Evolutionary conservation across 1,284 basidiomycete genomes (phyloP), one percentile per base, ranked within the genome.

Genomic region (Inonotus hispidus): DNA sequence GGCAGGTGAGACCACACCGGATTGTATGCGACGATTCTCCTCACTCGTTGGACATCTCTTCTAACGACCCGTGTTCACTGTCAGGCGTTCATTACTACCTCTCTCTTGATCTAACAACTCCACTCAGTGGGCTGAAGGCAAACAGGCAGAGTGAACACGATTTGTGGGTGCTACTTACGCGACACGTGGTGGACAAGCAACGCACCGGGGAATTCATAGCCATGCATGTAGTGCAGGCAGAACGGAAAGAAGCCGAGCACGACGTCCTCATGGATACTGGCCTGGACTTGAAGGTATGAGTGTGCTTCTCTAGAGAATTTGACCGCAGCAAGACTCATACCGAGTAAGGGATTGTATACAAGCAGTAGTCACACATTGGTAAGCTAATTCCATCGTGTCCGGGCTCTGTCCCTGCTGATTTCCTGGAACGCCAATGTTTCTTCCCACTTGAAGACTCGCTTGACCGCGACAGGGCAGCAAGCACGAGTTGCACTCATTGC

Each of bases 91-190:
- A 54, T 35, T 53, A 47, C 16, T 29, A 55, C 16, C 52, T 59
- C 11, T 37, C 8, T 32, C 21, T 50, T 3, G 39, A 59, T 35
- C 16, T 52, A 14, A 46, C n/a, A 38, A 55, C 50, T 19, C 32
- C 3, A 14, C n/a, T 11, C 27, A 11, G 32, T 21, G 27, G 41
- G 19, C 37, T 14, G 52, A 37, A 45, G 23, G 4, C 13, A 45
- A 11, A 23, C 21, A 53, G 23, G 32, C 8, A 52, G 59, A 60
- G 46, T 60, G 63, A 65, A 2, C 61, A 71, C 60, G 77, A 86
- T 38, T 70, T 97, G 1, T 95, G 91, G 90, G 68, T 95, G 1
- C 79, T 95, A 1, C 78, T 97, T 1, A 89, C 87, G 0, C 84
- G 93, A 35, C 95, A 98, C 71, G 72, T 89, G 3, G 70, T 72